Percentiles rank a stretch among this genome's conserved stretches.
Evolutionary conservation across 805 yeast genomes (phyloP).

Genomic region (Jamesozyma lodderae): DNA sequence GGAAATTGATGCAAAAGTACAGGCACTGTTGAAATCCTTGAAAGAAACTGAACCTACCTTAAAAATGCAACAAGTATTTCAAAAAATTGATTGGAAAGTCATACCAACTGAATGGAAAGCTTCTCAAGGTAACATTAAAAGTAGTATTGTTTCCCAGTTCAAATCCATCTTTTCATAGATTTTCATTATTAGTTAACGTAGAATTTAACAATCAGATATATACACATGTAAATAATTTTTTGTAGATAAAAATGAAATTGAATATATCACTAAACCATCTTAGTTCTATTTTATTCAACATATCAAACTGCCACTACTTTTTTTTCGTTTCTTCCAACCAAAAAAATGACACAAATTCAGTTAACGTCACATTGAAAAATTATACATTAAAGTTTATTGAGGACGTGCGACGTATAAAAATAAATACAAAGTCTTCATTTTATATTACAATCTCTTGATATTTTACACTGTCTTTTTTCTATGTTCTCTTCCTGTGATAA

Average conservation of each 20-base stretch:
- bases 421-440: neutral
- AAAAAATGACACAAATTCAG: no score
- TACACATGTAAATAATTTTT: neutral
- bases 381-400: no score
- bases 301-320: neutral
- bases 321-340: no score
- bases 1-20: constrained; percentile 33
- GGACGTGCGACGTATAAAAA: neutral
- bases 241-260: neutral
- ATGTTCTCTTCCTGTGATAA: neutral
- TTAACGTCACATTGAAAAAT: no score
- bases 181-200: neutral
- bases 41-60: constrained; percentile 16
- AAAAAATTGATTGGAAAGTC: constrained; percentile 28
- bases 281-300: neutral
- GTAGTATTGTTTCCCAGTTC: constrained; percentile 25
- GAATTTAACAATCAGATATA: neutral
- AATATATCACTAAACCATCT: no score
- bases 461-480: no score
- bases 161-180: constrained; percentile 10
- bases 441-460: neutral
- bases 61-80: constrained; percentile 27
- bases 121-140: constrained; percentile 26
- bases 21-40: constrained; percentile 17
- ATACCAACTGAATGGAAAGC: constrained; percentile 33